Evolutionary conservation across 2,329 filamentous ascomycete genomes (phyloP).

Genomic region (Hirsutella rhossiliensis): DNA sequence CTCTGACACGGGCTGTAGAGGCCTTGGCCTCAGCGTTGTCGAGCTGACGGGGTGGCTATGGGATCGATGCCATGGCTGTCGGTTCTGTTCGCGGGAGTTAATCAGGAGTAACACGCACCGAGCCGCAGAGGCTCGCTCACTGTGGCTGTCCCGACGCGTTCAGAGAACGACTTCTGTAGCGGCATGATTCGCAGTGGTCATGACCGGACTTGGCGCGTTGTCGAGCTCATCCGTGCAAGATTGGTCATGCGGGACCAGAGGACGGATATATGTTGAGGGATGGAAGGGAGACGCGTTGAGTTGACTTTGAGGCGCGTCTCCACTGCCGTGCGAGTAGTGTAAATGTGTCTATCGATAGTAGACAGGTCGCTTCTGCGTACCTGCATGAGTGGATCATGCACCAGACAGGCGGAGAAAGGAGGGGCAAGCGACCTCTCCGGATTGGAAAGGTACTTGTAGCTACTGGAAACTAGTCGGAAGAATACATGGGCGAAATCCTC

Average conservation of each 20-base stretch:
- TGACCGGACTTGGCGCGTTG: conserved; percentile 7
- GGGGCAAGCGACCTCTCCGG: too few species aligned
- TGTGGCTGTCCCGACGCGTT: conserved; percentile 18
- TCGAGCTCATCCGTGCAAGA: not conserved
- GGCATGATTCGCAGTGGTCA: conserved; percentile 16
- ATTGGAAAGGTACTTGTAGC: too few species aligned
- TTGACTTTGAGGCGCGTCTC: conserved; percentile 1
- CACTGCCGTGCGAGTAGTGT: not conserved
- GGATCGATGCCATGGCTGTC: conserved; percentile 40
- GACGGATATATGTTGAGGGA: not conserved
- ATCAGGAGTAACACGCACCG: not conserved
- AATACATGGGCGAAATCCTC: too few species aligned
- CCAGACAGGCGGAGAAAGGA: too few species aligned
- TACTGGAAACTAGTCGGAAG: too few species aligned
- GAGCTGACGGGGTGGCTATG: conserved; percentile 34
- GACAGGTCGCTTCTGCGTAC: too few species aligned
- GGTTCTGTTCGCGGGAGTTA: conserved; percentile 14
- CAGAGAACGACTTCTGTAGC: conserved; percentile 30
- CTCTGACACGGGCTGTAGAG: conserved; percentile 39
- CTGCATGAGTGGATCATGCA: too few species aligned
- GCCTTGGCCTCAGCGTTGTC: conserved; percentile 21
- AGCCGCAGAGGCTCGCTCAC: conserved; percentile 10
- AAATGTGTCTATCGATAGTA: too few species aligned
- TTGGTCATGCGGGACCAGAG: not conserved
- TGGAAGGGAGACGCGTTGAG: not conserved